Conservation (phyloP, 192 early-diverging fungal genomes). For the Entrophospora sp. region DNA sequence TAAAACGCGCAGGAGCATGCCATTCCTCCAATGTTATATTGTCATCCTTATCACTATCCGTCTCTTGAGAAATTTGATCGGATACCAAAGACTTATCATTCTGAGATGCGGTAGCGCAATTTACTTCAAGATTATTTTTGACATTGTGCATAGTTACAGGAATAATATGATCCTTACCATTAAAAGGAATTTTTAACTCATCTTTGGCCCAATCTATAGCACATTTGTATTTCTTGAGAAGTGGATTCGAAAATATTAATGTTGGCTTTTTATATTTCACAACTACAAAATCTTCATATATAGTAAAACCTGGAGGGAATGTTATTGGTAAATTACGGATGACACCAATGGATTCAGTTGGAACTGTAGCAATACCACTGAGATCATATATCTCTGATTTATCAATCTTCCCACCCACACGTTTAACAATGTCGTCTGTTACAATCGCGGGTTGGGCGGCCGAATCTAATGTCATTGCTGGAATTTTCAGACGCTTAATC, state of each 20-base stretch:
- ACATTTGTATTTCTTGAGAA: no score
- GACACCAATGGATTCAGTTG: neutral
- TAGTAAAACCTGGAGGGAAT: conserved; percentile 1
- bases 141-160: neutral
- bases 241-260: neutral
- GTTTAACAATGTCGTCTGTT: neutral
- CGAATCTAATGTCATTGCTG: neutral
- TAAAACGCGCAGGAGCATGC: no score
- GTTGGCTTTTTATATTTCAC: neutral
- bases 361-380: no score
- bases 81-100: no score
- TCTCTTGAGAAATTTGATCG: no score
- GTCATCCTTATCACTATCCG: no score
- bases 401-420: no score
- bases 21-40: no score
- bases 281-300: neutral
- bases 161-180: neutral
- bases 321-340: no score
- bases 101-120: neutral
- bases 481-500: neutral
- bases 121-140: neutral
- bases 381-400: no score
- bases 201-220: no score
- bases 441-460: neutral
- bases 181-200: no score